Conservation (phyloP, 2,329 filamentous ascomycete species). For the Monosporascus sp. region DNA sequence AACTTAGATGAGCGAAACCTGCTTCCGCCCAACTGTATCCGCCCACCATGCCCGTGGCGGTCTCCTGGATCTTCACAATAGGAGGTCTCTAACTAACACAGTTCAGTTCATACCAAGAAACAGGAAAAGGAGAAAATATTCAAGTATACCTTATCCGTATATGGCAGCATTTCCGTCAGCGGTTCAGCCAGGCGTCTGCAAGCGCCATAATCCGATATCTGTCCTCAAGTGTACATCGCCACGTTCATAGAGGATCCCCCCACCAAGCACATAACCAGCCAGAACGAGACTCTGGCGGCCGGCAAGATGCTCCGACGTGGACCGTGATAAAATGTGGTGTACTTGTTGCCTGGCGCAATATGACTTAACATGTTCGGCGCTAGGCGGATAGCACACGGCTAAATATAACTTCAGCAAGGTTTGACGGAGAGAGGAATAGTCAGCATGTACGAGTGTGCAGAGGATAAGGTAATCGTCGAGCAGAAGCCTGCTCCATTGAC, state of each 20-base stretch:
- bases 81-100: neutral
- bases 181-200: constrained; percentile 23
- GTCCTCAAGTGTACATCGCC: constrained; percentile 32
- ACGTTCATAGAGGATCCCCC: constrained; percentile 48
- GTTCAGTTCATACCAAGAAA: too few species aligned
- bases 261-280: constrained; percentile 40
- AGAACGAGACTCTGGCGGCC: constrained; percentile 8
- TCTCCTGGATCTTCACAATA: neutral
- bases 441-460: too few species aligned
- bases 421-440: too few species aligned
- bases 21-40: neutral
- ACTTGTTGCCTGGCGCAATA: constrained; percentile 4
- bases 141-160: constrained; percentile 30
- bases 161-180: constrained; percentile 19
- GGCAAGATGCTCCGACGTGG: neutral
- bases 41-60: neutral
- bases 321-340: constrained; percentile 4
- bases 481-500: too few species aligned
- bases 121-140: neutral
- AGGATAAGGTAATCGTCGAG: too few species aligned
- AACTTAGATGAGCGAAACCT: neutral
- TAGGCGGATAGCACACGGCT: too few species aligned
- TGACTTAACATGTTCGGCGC: neutral
- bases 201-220: constrained; percentile 25
- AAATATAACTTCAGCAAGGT: too few species aligned